Evolutionary conservation across 495 filamentous ascomycete species (phyloP).

Genomic region (Hypoxylon lienhwacheense): DNA sequence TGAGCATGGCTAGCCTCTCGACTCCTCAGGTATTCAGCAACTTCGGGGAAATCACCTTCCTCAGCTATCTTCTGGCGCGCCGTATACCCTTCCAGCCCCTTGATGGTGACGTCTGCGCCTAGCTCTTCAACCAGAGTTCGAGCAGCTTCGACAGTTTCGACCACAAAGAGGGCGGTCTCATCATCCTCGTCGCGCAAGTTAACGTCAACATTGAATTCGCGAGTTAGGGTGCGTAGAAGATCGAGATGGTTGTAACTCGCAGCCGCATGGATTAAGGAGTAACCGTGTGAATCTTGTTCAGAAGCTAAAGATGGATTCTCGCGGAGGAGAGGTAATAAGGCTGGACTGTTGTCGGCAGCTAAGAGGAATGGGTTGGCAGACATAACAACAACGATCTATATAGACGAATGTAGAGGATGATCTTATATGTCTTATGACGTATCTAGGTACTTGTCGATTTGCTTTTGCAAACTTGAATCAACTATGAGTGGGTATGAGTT

Average conservation of each 20-base stretch:
- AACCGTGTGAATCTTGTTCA: constrained; percentile 76
- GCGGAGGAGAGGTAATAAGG: constrained; percentile 66
- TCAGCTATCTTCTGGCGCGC: constrained; percentile 70
- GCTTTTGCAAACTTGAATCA: too few species aligned
- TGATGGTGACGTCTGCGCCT: constrained; percentile 62
- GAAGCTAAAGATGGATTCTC: constrained; percentile 67
- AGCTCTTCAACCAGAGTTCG: constrained; percentile 79
- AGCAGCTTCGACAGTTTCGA: constrained; percentile 75
- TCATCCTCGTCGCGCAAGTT: constrained; percentile 85
- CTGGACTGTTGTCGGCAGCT: constrained; percentile 71
- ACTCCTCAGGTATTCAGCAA: constrained; percentile 66
- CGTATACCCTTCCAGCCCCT: constrained; percentile 66
- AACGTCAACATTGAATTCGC: constrained; percentile 72
- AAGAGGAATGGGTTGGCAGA: constrained; percentile 73
- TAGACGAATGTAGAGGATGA: too few species aligned
- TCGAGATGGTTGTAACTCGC: constrained; percentile 85
- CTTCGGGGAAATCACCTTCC: constrained; percentile 68
- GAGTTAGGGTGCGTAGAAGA: constrained; percentile 76
- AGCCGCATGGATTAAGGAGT: constrained; percentile 90
- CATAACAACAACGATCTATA: constrained; percentile 34
- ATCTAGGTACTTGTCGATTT: too few species aligned
- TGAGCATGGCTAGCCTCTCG: constrained; percentile 44
- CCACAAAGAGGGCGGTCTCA: constrained; percentile 87
- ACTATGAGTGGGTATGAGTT: too few species aligned
- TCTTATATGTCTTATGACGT: too few species aligned